Evolutionary conservation across 139 green algal species (phyloP), one percentile per base, ranked within the genome.

Genomic region (Edaphochlamys debaryana): DNA sequence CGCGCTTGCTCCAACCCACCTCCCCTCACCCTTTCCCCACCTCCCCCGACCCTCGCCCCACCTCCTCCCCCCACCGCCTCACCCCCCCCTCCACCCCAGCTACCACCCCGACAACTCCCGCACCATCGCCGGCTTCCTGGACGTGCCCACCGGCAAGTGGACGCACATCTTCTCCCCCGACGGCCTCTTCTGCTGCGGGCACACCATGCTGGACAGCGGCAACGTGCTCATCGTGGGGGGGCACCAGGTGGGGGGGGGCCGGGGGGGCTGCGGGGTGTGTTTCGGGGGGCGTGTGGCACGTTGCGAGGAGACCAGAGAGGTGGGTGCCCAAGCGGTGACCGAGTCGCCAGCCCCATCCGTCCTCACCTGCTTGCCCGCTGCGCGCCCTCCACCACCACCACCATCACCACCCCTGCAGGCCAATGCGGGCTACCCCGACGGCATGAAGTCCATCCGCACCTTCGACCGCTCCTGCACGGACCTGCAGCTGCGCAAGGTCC

Each of bases 131-230:
- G 86, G 86, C 42, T 82, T 23, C 3, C 81, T 73, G 40, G 70
- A 90, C 76, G 32, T 78, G 9, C 17, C 25, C 30, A 67, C 48
- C 9, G 13, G 1, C 23, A 37, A 22, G 6, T 90, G 72, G 69
- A 76, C 41, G 30, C 62, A 84, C 69, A 25, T 90, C 20, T 40
- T 69, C 25, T 67, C 77, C 4, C 63, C 77, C 20, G 86, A 90
- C 52, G 76, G 81, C 0, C 72, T 90, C 27, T 90, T 90, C 70
- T 90, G 85, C 64, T 80, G 68, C 71, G 85, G 85, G 5, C 85
- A 89, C 50, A 84, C 72, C 23, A 22, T 86, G 17, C 30, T 75
- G 64, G 50, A 71, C 52, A 67, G 48, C 32, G 85, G 85, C 29
- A n/a, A 70, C 17, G 68, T 90, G 54, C 19, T 85, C 32, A 54